Evolutionary conservation across 768 basidiomycete genomes (phyloP), one percentile per base, ranked within the genome.

Genomic region (Cytidiella melzeri): DNA sequence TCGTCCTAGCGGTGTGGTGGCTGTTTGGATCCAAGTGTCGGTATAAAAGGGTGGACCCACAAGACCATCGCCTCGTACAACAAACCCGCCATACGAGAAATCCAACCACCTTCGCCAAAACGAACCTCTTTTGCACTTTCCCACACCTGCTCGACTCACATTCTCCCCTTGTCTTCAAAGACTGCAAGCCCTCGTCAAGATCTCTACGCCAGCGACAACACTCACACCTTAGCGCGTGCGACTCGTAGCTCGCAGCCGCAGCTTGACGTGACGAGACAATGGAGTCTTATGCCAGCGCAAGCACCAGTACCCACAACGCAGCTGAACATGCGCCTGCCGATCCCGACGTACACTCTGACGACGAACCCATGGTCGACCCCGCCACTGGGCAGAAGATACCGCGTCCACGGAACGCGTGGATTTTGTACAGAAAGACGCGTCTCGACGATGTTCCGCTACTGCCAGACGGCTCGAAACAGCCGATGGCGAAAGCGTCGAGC

Each of bases 391-490:
- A 53, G 52, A 53, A 53, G 47, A 53, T 53, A 21, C 41, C 44
- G 5, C 41, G 52, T 5, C 52, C 52, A 15, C 45, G 52, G 5
- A 53, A 53, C 52, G 52, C 51, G 43, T 56, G 48, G 39, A 52
- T 56, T 27, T 30, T 56, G 13, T 56, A 50, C 36, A 37, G 55
- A 1, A 52, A 43, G 20, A 30, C 44, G 30, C 44, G 48, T 24
- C 40, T 50, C 2, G 48, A 50, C 4, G 39, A 52, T 23, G 46
- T 50, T 12, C 41, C 42, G 23, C 11, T 21, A 2, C 37, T 48
- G 20, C 41, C 48, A 4, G 41, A 52, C 20, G 51, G 55, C 37
- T 50, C 46, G 19, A 26, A 25, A 2, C 40, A 27, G 40, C 43
- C 39, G 28, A 52, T 56, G 55, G 43, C 44, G 13, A 44, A 49